Base-by-base conservation (phyloP, 2,329 filamentous ascomycete genomes). In the Davidsoniella virescens region DNA sequence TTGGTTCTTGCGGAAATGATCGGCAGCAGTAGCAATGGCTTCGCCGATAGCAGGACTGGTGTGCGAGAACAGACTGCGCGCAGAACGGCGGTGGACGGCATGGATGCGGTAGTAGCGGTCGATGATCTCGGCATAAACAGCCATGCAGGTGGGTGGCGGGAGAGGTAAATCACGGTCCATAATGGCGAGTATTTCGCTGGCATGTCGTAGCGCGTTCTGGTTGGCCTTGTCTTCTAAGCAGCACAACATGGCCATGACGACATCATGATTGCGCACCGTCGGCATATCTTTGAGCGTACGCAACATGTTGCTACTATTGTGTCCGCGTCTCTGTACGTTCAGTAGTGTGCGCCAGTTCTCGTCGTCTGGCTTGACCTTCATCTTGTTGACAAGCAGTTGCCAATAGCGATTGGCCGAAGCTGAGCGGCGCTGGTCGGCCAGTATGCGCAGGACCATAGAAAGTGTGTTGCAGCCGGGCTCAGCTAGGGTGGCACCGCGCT, bases 191-290 rank as follows among this genome's bases (percentile, higher is more conserved):
- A 94, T 69, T 47, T 69, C 63, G 47, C 70, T 76, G 4, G 84
- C 82, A 56, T 82, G 72, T 2, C 68, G 64, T 55, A 94, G 73
- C 18, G 76, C 75, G 48, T 80, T 74, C n/a, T 63, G 69, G 61
- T 93, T 94, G 50, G 80, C 78, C 59, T 79, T 82, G 67, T 95
- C 87, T 51, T 81, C 75, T 20, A 77, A 67, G 62, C 87, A 94
- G 17, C 43, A 38, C 10, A 49, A 23, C 51, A 53, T 50, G 23
- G 51, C 43, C 18, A 33, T 47, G n/a, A 50, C 47, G 29, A 53
- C 37, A 29, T 53, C 51, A 44, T 53, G 42, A 23, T 18, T 42
- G 17, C 39, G 44, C 26, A 53, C 12, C 4, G 78, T 72, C 2
- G 74, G 75, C 58, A 81, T 73, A 16, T 68, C 60, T 20, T 66